Percentiles rank a stretch among this genome's conserved stretches.
phyloP scores from a whole-genome alignment of 108 stramenopile genomes.

The Fragilaria crotonensis region DNA sequence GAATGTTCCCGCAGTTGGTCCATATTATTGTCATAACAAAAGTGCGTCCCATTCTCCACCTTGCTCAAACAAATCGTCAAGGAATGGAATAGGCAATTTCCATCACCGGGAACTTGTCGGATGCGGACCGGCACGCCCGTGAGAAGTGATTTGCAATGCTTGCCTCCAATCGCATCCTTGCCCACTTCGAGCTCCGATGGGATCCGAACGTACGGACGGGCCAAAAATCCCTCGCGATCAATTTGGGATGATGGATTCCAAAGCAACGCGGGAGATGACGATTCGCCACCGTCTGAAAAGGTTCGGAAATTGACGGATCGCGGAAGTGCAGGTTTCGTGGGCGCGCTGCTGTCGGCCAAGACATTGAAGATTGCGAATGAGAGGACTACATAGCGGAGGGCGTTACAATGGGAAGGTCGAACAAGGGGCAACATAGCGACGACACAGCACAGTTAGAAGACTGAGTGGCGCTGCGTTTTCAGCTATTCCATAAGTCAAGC shows the following conservation, averaged over 20 bases:
- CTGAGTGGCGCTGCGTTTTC: no score
- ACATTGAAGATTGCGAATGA: no score
- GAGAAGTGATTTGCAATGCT: conserved; percentile 17
- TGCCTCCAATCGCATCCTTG: conserved; percentile 26
- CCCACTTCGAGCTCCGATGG: conserved; percentile 73
- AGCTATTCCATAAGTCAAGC: no score
- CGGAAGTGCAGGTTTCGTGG: no score
- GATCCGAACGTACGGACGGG: conserved; percentile 32
- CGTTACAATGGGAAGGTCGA: no score
- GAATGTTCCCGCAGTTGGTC: conserved; percentile 28
- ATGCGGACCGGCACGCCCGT: conserved; percentile 30
- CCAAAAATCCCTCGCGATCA: conserved; percentile 60
- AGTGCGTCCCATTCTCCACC: conserved; percentile 44
- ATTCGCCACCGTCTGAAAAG: background rate
- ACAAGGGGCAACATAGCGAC: no score
- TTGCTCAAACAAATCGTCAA: conserved; percentile 30
- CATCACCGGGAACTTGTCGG: conserved; percentile 92
- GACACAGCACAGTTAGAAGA: no score
- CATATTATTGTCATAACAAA: conserved; percentile 25
- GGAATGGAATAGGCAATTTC: conserved; percentile 84
- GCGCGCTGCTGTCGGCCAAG: no score
- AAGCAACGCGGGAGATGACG: no score
- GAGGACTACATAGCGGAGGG: no score
- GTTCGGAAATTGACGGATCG: background rate
- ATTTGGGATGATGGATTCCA: conserved; percentile 79